Base-by-base conservation (phyloP, 2,329 filamentous ascomycete genomes). In the Verticillium nonalfalfae region DNA sequence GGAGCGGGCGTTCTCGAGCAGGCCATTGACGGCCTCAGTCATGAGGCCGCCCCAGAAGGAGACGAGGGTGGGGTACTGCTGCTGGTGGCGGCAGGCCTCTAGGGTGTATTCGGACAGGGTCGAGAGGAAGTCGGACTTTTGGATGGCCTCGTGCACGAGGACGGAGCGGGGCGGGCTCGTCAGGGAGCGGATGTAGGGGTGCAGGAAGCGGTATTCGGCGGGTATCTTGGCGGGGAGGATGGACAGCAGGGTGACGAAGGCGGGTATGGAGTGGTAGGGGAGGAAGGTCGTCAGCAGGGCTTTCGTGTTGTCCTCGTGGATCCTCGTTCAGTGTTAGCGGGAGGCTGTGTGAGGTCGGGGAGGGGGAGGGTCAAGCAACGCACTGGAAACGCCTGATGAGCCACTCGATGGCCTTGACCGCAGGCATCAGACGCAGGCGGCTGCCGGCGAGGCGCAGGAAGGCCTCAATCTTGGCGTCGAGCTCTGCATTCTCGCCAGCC, bases 321-420 rank as follows among this genome's bases (percentile, higher is more conserved):
- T 87, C 68, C 93, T 96, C 67, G 5, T 35, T 36, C 2, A 4
- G 39, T 31, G 61, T 67, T 62, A 62, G 31, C 6, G 31, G 9
- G 34, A 18, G 21, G 54, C 40, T 13, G 7, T 11, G 26, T n/a
- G n/a, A 35, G 18, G 1, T n/a, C 14, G 3, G 40, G 11, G 11
- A 9, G 40, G 40, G 7, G 7, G 15, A 9, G 13, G 1, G 5
- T 31, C 15, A 7, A 7, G 68, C 82, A 64, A n/a, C 26, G 26
- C 79, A 96, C 92, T 89, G 87, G 71, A 98, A 99, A 69, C 94
- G 84, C 70, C 95, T 83, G 60, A 99, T 85, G 56, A 99, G 83
- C 95, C 95, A 99, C 78, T 99, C 96, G 40, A 98, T 82, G 15
- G 93, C 88, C 76, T 96, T 96, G 60, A 97, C 85, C 1, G 91